Conservation (phyloP, 2,329 filamentous ascomycete species). For the Penicillium sp. region DNA sequence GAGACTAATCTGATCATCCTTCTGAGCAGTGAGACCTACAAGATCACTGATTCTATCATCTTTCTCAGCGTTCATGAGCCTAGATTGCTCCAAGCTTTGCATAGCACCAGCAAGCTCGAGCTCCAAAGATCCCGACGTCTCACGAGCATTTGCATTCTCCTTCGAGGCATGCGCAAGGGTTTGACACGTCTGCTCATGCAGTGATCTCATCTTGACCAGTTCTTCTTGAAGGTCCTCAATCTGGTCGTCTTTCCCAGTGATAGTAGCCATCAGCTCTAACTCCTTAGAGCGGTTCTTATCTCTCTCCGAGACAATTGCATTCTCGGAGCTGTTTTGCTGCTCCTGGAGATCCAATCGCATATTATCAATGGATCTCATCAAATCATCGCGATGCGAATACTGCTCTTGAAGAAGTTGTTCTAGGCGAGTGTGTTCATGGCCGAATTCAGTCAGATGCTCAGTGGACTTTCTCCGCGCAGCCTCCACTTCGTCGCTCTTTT, state of each 20-base stretch:
- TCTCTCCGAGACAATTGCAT: slow-evolving; percentile 26
- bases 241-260: slow-evolving; percentile 49
- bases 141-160: slow-evolving; percentile 24
- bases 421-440: slow-evolving; percentile 43
- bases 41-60: slow-evolving; percentile 28
- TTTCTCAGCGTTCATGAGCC: slow-evolving; percentile 22
- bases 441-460: slow-evolving; percentile 40
- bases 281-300: slow-evolving; percentile 41
- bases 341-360: slow-evolving; percentile 41
- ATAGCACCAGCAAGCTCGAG: slow-evolving; percentile 27
- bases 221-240: slow-evolving; percentile 46
- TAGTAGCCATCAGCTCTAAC: slow-evolving; percentile 44
- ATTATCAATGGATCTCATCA: slow-evolving; percentile 36
- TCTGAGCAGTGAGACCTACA: slow-evolving; percentile 16
- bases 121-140: slow-evolving; percentile 25
- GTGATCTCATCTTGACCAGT: slow-evolving; percentile 25
- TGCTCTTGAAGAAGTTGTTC: slow-evolving; percentile 39
- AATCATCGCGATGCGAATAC: slow-evolving; percentile 40
- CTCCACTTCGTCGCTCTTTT: slow-evolving; percentile 39
- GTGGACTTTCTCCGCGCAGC: slow-evolving; percentile 38
- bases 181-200: slow-evolving; percentile 24
- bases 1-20: slow-evolving; percentile 27
- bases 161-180: slow-evolving; percentile 25
- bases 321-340: slow-evolving; percentile 35
- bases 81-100: slow-evolving; percentile 23